phyloP scores from a whole-genome alignment of 208 protist species.

The Polymyxa betae region DNA sequence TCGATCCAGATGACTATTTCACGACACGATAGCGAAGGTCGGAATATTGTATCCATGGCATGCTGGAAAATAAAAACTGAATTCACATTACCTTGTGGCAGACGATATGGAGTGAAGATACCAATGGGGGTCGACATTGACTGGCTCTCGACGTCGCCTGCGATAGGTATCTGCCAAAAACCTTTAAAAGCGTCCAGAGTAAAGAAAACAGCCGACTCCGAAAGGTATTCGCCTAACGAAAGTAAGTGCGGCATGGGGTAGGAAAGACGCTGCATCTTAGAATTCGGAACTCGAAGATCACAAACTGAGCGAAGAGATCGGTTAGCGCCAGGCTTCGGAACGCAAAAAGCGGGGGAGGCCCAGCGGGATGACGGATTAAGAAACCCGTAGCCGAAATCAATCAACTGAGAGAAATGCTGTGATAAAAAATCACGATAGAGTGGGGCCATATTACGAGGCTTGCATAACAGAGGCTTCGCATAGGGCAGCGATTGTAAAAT shows the following conservation, averaged over 20 bases:
- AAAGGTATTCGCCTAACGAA: neutral
- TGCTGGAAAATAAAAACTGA: neutral
- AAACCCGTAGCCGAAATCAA: neutral
- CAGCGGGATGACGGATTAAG: constrained; percentile 26
- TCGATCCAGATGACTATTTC: neutral
- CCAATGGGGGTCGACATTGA: neutral
- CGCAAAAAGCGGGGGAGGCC: constrained; percentile 23
- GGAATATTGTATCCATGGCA: neutral
- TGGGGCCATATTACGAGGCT: neutral
- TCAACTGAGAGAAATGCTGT: neutral
- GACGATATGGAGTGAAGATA: neutral
- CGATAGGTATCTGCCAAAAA: constrained; percentile 48
- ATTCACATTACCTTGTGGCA: neutral
- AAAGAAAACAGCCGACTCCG: neutral
- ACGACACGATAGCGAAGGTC: neutral
- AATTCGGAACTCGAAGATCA: constrained; percentile 20
- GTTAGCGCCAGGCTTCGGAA: neutral
- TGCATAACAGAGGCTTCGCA: neutral
- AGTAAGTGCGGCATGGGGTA: constrained; percentile 32
- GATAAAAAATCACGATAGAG: neutral
- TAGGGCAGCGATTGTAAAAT: too few species aligned
- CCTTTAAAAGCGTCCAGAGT: constrained; percentile 20
- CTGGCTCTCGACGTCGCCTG: neutral
- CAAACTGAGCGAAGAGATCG: neutral
- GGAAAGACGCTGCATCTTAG: neutral